Evolutionary conservation across 177 flowering plant species (phyloP).

Genomic region (Telopea speciosissima): DNA sequence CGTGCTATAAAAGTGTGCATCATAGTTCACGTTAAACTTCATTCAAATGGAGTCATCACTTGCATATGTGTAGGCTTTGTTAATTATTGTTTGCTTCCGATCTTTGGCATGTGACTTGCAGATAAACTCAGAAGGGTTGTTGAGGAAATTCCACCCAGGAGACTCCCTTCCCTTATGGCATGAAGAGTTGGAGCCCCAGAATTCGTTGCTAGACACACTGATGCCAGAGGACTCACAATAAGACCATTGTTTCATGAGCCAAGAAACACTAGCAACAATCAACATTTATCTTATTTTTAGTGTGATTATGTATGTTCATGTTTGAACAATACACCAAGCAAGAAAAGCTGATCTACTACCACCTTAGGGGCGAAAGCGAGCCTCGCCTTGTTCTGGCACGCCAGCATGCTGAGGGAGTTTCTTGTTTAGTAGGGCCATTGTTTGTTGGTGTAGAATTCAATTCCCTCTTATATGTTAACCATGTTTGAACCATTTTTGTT

Average conservation of each 20-base stretch:
- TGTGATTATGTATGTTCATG: too few relatives aligned
- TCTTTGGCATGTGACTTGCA: constrained; percentile 19
- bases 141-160: constrained; percentile 80
- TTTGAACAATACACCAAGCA: too few relatives aligned
- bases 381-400: too few relatives aligned
- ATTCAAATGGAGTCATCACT: not conserved
- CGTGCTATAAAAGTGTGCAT: not conserved
- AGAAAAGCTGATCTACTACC: too few relatives aligned
- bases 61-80: not conserved
- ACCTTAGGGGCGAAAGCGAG: too few relatives aligned
- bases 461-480: too few relatives aligned
- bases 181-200: constrained; percentile 77
- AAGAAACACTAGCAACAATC: constrained; percentile 36
- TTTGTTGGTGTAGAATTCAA: too few relatives aligned
- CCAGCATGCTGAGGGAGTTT: too few relatives aligned
- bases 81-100: not conserved
- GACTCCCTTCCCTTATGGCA: constrained; percentile 84
- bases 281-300: too few relatives aligned
- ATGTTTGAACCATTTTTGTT: too few relatives aligned
- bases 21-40: not conserved
- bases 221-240: too few relatives aligned
- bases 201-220: constrained; percentile 68
- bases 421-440: too few relatives aligned
- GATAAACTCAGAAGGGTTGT: constrained; percentile 86
- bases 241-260: constrained; percentile 31